Conservation (phyloP, 305 asterid species). For the Fraxinus nigra region DNA sequence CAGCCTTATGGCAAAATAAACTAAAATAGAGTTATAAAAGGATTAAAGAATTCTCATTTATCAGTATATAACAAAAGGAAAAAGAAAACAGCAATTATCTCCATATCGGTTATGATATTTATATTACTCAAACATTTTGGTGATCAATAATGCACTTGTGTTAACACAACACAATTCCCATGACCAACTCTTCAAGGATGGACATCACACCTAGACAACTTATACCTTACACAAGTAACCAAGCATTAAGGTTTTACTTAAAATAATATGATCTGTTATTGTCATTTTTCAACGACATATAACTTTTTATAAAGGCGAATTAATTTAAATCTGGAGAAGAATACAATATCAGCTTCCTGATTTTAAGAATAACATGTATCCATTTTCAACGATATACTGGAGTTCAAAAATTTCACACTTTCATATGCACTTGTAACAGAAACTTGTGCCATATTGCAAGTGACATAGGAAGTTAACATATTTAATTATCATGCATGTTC, state of each 20-base stretch:
- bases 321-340: not conserved
- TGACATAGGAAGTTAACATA: not conserved
- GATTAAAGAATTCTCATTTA: not conserved
- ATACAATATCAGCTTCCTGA: not conserved
- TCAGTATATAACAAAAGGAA: not conserved
- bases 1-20: not conserved
- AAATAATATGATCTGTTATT: not conserved
- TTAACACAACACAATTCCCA: not conserved
- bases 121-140: not conserved
- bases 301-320: not conserved
- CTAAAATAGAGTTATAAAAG: not conserved
- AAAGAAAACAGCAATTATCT: not conserved
- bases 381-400: not conserved
- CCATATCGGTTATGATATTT: not conserved
- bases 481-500: not conserved
- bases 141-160: not conserved
- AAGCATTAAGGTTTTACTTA: not conserved
- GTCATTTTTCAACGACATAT: not conserved
- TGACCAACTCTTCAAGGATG: not conserved
- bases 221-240: not conserved
- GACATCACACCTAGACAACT: not conserved
- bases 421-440: not conserved
- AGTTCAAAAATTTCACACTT: not conserved
- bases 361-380: not conserved
- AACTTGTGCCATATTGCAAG: not conserved